Conservation (phyloP, 2,329 filamentous ascomycete species). For the Nothophoma quercina region DNA sequence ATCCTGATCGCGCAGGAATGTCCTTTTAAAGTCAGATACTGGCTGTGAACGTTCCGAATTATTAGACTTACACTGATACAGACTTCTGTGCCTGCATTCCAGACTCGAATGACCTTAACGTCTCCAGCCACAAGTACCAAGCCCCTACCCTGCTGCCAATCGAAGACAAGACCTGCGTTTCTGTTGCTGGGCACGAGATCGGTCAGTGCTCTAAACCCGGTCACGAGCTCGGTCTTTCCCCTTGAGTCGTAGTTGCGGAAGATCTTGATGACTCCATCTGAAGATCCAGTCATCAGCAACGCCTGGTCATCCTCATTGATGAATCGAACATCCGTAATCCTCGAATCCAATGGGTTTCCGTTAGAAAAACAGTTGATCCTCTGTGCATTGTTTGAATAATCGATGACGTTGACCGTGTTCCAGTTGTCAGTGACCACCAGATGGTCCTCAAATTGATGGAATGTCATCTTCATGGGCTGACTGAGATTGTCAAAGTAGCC, state of each 20-base stretch:
- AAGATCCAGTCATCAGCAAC: slow-evolving; percentile 91
- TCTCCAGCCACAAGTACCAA: slow-evolving; percentile 95
- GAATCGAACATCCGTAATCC: slow-evolving; percentile 93
- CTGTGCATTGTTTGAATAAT: slow-evolving; percentile 68
- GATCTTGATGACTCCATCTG: slow-evolving; percentile 91
- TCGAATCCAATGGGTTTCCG: slow-evolving; percentile 88
- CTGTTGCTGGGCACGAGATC: slow-evolving; percentile 94
- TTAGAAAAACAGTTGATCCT: slow-evolving; percentile 90
- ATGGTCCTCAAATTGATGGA: slow-evolving; percentile 98
- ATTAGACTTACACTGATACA: slow-evolving; percentile 70
- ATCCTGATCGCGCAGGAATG: slow-evolving; percentile 91
- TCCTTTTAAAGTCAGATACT: slow-evolving; percentile 60
- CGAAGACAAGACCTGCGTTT: slow-evolving; percentile 94
- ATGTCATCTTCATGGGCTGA: slow-evolving; percentile 91
- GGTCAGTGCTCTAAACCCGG: slow-evolving; percentile 88
- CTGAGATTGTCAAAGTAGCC: slow-evolving; percentile 88
- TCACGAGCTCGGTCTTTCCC: slow-evolving; percentile 80
- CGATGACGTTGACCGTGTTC: slow-evolving; percentile 89
- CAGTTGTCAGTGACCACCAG: slow-evolving; percentile 91
- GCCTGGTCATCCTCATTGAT: slow-evolving; percentile 99
- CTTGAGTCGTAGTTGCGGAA: slow-evolving; percentile 90
- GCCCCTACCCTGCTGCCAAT: slow-evolving; percentile 98
- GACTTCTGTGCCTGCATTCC: slow-evolving; percentile 93
- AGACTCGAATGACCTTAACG: slow-evolving; percentile 92
- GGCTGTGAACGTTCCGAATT: neutral